Conservation (phyloP, 306 rosid genomes). For the Cucurbita argyrosperma region DNA sequence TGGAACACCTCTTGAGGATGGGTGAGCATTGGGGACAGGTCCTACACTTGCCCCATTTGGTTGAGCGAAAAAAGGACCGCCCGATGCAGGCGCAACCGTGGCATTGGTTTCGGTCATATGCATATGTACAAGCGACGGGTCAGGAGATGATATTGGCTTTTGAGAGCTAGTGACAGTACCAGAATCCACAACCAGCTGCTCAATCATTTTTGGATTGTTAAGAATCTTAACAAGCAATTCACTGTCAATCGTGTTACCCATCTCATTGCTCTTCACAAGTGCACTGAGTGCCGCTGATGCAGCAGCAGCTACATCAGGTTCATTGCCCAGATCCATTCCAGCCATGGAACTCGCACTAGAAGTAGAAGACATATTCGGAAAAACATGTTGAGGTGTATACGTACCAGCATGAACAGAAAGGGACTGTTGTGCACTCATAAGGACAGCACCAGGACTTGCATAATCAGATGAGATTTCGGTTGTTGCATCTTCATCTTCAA, state of each 20-base stretch:
- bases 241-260: conserved; percentile 50
- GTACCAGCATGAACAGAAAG: conserved; percentile 15
- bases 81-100: conserved; percentile 14
- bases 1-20: conserved; percentile 6
- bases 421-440: conserved; percentile 16
- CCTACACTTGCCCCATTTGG: conserved; percentile 5
- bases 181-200: conserved; percentile 52
- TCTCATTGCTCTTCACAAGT: conserved; percentile 47
- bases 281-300: conserved; percentile 50
- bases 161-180: conserved; percentile 23
- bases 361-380: conserved; percentile 4
- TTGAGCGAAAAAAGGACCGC: conserved; percentile 25
- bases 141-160: conserved; percentile 27
- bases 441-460: conserved; percentile 6
- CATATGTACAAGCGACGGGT: conserved; percentile 15
- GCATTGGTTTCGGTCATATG: conserved; percentile 21
- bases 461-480: conserved; percentile 21
- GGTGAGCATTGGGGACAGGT: background rate
- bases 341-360: background rate
- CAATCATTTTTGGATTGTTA: conserved; percentile 61
- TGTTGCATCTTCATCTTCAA: conserved; percentile 70
- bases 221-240: conserved; percentile 61
- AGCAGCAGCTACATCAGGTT: conserved; percentile 45
- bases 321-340: background rate
- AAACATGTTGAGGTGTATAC: conserved; percentile 15